Conservation (phyloP, 1,284 basidiomycete genomes). For the Tylopilus orsonianus region DNA sequence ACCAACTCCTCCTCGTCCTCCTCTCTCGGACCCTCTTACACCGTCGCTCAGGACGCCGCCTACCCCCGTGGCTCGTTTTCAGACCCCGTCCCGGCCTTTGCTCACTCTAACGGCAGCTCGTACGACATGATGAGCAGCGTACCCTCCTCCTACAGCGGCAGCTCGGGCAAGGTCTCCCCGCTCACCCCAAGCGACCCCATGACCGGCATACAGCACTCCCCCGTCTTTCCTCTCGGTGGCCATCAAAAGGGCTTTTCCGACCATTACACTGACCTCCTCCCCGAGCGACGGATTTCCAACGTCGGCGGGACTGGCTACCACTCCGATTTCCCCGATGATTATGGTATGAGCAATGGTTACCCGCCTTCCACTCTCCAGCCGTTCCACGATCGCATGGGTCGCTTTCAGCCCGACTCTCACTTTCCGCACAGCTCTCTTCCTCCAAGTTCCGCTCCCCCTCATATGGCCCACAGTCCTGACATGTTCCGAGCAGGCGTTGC, state of each 20-base stretch:
- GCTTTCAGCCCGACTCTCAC: conserved; percentile 50
- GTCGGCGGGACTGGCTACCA: conserved; percentile 45
- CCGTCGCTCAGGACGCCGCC: conserved; percentile 51
- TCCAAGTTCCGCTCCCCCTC: conserved; percentile 41
- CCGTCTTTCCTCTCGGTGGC: conserved; percentile 45
- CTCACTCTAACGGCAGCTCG: conserved; percentile 46
- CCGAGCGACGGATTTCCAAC: conserved; percentile 58
- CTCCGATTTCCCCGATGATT: conserved; percentile 63
- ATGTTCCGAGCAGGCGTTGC: conserved; percentile 59
- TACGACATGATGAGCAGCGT: conserved; percentile 66
- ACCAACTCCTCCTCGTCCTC: conserved; percentile 67
- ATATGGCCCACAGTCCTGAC: conserved; percentile 49
- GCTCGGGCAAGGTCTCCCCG: conserved; percentile 71
- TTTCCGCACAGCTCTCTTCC: conserved; percentile 44
- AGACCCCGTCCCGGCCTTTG: conserved; percentile 59
- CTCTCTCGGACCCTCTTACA: conserved; percentile 53
- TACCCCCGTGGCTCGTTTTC: conserved; percentile 59
- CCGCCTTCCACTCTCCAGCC: conserved; percentile 48
- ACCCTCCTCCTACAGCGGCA: conserved; percentile 54
- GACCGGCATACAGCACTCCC: conserved; percentile 51
- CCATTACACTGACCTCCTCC: conserved; percentile 51
- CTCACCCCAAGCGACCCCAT: conserved; percentile 67
- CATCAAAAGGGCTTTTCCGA: conserved; percentile 56
- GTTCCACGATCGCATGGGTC: conserved; percentile 56
- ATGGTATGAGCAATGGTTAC: conserved; percentile 52